phyloP scores from a whole-genome alignment of 1,284 basidiomycete genomes.

The Volvariella surrecta region DNA sequence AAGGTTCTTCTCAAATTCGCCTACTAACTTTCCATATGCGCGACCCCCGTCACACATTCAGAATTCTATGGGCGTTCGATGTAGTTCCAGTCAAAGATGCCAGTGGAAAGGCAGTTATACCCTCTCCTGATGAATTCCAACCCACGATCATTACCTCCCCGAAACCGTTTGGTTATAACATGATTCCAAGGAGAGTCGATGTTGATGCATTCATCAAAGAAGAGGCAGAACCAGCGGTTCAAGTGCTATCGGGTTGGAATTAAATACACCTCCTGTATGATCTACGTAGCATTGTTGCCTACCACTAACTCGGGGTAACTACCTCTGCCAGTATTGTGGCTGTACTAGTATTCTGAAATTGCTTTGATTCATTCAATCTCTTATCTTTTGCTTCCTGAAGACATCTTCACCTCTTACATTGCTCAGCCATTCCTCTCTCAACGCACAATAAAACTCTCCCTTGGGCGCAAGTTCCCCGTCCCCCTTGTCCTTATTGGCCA shows the following conservation, averaged over 20 bases:
- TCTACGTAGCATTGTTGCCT: too few species aligned
- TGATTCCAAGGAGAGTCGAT: conserved; percentile 13
- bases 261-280: too few species aligned
- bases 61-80: conserved; percentile 22
- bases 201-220: conserved; percentile 10
- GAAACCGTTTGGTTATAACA: conserved; percentile 15
- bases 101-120: conserved; percentile 13
- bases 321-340: too few species aligned
- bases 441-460: too few species aligned
- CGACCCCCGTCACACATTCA: conserved; percentile 8
- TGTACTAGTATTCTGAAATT: too few species aligned
- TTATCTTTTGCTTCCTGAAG: too few species aligned
- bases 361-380: too few species aligned
- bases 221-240: conserved; percentile 16
- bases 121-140: conserved; percentile 16
- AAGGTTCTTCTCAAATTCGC: neutral
- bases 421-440: too few species aligned
- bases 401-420: too few species aligned
- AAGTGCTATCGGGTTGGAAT: conserved; percentile 14
- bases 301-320: too few species aligned
- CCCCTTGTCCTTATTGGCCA: too few species aligned
- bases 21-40: conserved; percentile 17
- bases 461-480: too few species aligned
- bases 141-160: conserved; percentile 17
- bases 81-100: conserved; percentile 15